A percentile compares a stretch with the other conserved stretches of the same genome.
These are phyloP conservation scores for Phoma sp. DNA, from an alignment of 2,329 filamentous ascomycete genomes.

Conservation along the genomic window DNA sequence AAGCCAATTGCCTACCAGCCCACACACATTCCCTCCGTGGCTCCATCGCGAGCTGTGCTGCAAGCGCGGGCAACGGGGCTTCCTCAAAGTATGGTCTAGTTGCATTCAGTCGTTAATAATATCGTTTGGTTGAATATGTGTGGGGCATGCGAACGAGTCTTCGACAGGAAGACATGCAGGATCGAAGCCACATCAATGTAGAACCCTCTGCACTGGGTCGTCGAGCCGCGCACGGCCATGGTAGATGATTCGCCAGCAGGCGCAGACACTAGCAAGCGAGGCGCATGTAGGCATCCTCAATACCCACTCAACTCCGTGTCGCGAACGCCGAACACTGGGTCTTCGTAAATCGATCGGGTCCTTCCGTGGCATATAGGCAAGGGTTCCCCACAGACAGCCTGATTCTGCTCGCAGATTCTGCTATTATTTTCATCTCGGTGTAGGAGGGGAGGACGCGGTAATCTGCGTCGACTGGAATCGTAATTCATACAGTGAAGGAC, in stretches of 20 bases:
- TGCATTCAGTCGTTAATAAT: background rate
- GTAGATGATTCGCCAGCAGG: background rate
- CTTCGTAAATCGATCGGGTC: conserved; percentile 2
- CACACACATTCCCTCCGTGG: background rate
- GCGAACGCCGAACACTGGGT: conserved; percentile 11
- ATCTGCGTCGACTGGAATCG: background rate
- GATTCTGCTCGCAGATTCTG: background rate
- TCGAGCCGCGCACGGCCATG: background rate
- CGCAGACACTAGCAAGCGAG: conserved; percentile 11
- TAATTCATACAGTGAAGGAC: background rate
- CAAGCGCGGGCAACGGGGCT: background rate
- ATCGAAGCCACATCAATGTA: conserved; percentile 6
- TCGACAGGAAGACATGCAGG: conserved; percentile 8
- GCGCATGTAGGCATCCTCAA: conserved; percentile 6
- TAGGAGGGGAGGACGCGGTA: background rate
- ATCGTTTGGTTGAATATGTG: background rate
- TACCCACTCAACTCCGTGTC: conserved; percentile 7
- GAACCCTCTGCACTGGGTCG: background rate
- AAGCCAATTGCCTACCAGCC: background rate
- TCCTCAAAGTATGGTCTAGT: background rate
- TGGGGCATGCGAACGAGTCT: conserved; percentile 21
- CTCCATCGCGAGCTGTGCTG: background rate
- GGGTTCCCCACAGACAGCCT: background rate
- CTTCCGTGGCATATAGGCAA: background rate
- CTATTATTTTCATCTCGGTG: background rate